Evolutionary conservation across 495 filamentous ascomycete genomes (phyloP).

Genomic region (Thermochaetoides thermophila): DNA sequence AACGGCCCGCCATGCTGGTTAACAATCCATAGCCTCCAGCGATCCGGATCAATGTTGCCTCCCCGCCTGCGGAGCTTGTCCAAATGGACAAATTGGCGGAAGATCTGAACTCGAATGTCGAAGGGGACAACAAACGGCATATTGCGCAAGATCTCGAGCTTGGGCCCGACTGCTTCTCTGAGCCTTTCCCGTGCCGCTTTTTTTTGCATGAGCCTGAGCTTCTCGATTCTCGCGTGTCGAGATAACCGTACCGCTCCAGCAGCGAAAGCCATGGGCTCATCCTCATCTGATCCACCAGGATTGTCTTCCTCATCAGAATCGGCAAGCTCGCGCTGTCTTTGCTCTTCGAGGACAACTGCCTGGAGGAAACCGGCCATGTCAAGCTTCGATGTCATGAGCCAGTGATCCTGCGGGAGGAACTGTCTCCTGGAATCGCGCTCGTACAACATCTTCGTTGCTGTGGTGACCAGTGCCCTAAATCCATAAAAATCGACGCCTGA

Average conservation of each 20-base stretch:
- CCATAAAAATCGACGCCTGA: conserved; percentile 60
- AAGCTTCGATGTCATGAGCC: conserved; percentile 87
- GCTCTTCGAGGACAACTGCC: conserved; percentile 77
- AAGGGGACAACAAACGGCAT: conserved; percentile 98
- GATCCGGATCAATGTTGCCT: conserved; percentile 63
- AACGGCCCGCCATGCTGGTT: conserved; percentile 19
- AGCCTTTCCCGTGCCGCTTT: conserved; percentile 50
- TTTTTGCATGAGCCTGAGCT: conserved; percentile 43
- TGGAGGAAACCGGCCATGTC: conserved; percentile 85
- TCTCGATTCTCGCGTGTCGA: conserved; percentile 24
- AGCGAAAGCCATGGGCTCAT: background rate
- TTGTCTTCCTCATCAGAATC: conserved; percentile 34
- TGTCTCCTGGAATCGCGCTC: conserved; percentile 82
- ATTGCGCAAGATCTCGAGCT: conserved; percentile 80
- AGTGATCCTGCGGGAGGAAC: conserved; percentile 70
- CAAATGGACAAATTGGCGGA: conserved; percentile 73
- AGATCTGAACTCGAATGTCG: conserved; percentile 79
- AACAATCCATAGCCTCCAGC: conserved; percentile 56
- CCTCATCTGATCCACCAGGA: conserved; percentile 26
- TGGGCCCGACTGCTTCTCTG: conserved; percentile 61
- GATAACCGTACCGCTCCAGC: conserved; percentile 16
- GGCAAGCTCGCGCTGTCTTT: conserved; percentile 51
- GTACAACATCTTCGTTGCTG: conserved; percentile 78
- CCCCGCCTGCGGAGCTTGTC: conserved; percentile 67
- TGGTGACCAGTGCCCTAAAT: conserved; percentile 65